Base-by-base conservation (phyloP, 83 land plant species). In the Isoetes engelmannii region DNA sequence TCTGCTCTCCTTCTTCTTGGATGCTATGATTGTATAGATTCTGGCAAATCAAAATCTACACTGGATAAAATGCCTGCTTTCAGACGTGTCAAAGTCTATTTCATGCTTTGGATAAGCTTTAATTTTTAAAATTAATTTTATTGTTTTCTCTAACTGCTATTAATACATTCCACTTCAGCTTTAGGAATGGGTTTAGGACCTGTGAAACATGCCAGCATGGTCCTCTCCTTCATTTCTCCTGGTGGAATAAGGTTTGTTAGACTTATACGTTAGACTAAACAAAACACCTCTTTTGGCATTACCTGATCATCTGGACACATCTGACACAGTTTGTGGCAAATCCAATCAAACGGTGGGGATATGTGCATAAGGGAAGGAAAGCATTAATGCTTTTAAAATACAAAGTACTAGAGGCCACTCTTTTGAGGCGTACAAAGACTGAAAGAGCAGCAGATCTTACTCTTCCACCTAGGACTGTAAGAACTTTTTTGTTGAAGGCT, bases 371-470 rank as follows among this genome's bases (percentile, higher is more conserved):
- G 1, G 89, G 89, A 8, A 79, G 63, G 44, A 80, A 78, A 69
- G 88, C 95, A 4, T 79, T 92, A 86, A 69, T 75, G 64, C 71
- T 89, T 63, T 69, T 92, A 45, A 86, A 81, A 71, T 61, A 82
- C 61, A 89, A 79, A 74, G 43, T 92, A 50, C 64, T 92, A 68
- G 82, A 77, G 69, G 75, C 70, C 21, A 77, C 84, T 37, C 65
- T 92, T 45, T 59, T 92, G 42, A 80, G 97, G 63, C 86, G 97
- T 0, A 92, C 97, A 0, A 92, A 92, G 68, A 76, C 73, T 65
- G 97, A 89, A 47, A 74, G 97, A 53, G 91, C 97, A 66, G 87
- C 95, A 21, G 97, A 92, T 81, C 84, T 92, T 57, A 90, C 95
- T 54, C 90, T 92, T 63, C 97, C 97, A 61, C 97, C 97, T 6